Evolutionary conservation across 768 basidiomycete species (phyloP), one percentile per base, ranked within the genome.

Genomic region (Lactarius deliciosus): DNA sequence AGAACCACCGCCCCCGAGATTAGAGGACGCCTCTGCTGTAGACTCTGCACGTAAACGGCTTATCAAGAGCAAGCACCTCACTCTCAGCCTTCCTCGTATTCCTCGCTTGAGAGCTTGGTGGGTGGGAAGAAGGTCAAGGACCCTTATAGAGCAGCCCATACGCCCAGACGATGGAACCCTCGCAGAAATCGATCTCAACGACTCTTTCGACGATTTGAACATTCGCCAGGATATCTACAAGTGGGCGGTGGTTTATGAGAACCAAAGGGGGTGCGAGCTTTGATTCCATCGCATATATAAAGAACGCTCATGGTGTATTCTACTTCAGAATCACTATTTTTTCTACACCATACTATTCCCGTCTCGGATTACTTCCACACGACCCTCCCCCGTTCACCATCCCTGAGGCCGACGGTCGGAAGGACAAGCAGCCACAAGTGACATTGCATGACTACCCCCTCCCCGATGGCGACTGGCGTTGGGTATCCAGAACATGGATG

Each of bases 401-500:
- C 5, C 87, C 89, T 0, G 69, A 74, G n/a, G 53, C 64, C 22
- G 64, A 63, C 65, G 56, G 68, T 70, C 11, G 74, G 77, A 53
- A 72, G 78, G 2, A 71, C 66, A 28, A 77, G 77, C 84, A 86
- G 68, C 82, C 86, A 0, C 82, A 83, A 3, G 79, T 89, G 58
- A 80, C 86, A 9, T 81, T 91, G 5, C 74, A 77, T 4, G 81
- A 82, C 63, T 94, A 88, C 71, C 88, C 89, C 10, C 81, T 93
- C 30, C 91, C 91, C 2, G 89, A 92, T 69, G 91, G 90, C 28
- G 83, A 81, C 25, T 94, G 92, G 92, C 82, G 78, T 60, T 94
- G 91, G 91, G 85, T 92, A 1, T 91, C 89, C 50, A 83, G 83
- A 53, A 76, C 83, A 8, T 94, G 91, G 91, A 90, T 93, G 89